A percentile compares a stretch with the other conserved stretches of the same genome.
These are phyloP conservation scores for Cryptosporidium sp. DNA, from an alignment of 169 alveolate species.

Conservation along the genomic window DNA sequence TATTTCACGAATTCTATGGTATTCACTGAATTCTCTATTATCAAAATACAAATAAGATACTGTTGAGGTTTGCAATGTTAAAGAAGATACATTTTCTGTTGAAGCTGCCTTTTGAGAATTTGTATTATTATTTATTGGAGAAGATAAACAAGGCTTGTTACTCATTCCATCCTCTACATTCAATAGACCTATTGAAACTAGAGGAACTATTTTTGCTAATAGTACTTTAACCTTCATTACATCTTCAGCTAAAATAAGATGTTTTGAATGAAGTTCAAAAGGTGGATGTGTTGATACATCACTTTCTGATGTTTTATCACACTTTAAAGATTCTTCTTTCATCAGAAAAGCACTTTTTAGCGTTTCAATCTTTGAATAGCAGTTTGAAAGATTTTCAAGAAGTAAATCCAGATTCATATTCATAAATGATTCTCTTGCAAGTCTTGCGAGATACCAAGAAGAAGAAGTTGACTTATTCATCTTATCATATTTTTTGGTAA, in stretches of 20 bases:
- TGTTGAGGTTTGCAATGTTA: slow-evolving; percentile 58
- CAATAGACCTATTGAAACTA: slow-evolving; percentile 48
- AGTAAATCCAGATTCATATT: slow-evolving; percentile 77
- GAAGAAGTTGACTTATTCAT: slow-evolving; percentile 80
- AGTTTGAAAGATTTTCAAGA: slow-evolving; percentile 50
- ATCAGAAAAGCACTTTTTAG: neutral
- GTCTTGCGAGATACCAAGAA: slow-evolving; percentile 79
- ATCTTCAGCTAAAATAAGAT: slow-evolving; percentile 57
- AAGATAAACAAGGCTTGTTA: neutral
- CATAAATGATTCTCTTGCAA: slow-evolving; percentile 79
- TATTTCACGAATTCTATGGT: slow-evolving; percentile 44
- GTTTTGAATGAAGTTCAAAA: slow-evolving; percentile 55
- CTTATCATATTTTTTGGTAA: slow-evolving; percentile 84
- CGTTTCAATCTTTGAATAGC: slow-evolving; percentile 21
- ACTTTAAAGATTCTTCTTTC: neutral
- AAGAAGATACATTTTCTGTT: slow-evolving; percentile 2
- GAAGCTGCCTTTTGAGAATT: slow-evolving; percentile 11
- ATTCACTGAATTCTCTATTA: slow-evolving; percentile 54
- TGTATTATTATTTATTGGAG: slow-evolving; percentile 24
- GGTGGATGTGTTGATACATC: neutral
- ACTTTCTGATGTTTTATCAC: neutral
- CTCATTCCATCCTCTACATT: slow-evolving; percentile 4
- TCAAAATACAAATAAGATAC: slow-evolving; percentile 68
- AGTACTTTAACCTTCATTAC: slow-evolving; percentile 71
- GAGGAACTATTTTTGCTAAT: slow-evolving; percentile 25